These are phyloP conservation scores for Beauveria brongniartii DNA, from an alignment of 2,329 filamentous ascomycete species.

Conservation along the genomic window DNA sequence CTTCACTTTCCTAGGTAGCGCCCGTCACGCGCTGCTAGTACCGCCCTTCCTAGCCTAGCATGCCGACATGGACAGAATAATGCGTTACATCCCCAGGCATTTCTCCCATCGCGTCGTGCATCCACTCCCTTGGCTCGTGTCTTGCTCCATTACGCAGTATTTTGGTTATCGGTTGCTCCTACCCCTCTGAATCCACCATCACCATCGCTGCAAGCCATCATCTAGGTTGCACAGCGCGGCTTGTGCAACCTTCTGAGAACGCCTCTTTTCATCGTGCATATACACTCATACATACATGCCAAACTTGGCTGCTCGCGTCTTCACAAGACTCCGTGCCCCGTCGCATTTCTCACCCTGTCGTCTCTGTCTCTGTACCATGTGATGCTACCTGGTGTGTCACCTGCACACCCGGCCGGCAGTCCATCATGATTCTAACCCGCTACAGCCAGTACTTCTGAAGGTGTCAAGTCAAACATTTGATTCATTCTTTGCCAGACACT, in stretches of 20 bases:
- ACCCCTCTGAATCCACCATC: neutral
- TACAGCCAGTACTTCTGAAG: neutral
- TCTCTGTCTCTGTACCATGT: neutral
- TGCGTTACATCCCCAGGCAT: neutral
- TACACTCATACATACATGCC: too few relatives aligned
- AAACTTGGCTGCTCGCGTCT: neutral
- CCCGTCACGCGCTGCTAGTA: neutral
- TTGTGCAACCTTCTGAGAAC: neutral
- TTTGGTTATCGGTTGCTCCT: neutral
- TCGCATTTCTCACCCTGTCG: neutral
- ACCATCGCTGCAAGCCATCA: neutral
- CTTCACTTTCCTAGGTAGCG: neutral
- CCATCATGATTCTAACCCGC: neutral
- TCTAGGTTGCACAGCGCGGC: neutral
- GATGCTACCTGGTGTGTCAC: neutral
- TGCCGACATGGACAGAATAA: neutral
- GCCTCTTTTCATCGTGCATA: neutral
- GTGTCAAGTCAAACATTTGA: neutral
- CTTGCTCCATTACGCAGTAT: neutral
- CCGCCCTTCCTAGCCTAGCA: neutral
- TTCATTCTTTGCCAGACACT: neutral
- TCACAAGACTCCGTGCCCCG: neutral
- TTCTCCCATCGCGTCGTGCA: neutral
- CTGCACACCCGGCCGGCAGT: neutral
- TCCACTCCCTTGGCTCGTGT: neutral